Percentiles rank a stretch among this genome's conserved stretches.
These are phyloP conservation scores for Ophidiomyces ophidiicola DNA, from an alignment of 2,329 filamentous ascomycete species.

Conservation along the genomic window DNA sequence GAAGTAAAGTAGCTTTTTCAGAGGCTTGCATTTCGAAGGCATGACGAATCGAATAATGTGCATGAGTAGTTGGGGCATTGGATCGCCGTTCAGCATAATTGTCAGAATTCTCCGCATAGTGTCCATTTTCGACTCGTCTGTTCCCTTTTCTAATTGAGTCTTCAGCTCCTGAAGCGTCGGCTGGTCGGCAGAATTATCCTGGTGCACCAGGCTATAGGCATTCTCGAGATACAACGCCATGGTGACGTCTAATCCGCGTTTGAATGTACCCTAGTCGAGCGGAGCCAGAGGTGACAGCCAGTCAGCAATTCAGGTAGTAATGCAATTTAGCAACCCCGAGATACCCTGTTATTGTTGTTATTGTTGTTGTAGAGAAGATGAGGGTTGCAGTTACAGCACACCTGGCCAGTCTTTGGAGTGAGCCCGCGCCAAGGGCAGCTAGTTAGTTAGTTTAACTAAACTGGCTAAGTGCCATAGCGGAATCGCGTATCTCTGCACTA, in stretches of 20 bases:
- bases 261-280: not conserved
- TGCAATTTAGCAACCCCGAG: no score
- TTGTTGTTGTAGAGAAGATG: no score
- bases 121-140: slow-evolving; percentile 81
- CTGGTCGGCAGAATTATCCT: slow-evolving; percentile 92
- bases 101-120: slow-evolving; percentile 95
- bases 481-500: no score
- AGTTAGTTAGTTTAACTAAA: no score
- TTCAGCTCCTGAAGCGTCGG: slow-evolving; percentile 83
- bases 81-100: slow-evolving; percentile 95
- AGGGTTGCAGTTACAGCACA: no score
- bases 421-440: no score
- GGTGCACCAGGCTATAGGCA: slow-evolving; percentile 91
- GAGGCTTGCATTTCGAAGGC: slow-evolving; percentile 88
- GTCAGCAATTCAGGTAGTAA: no score
- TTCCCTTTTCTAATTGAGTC: slow-evolving; percentile 86
- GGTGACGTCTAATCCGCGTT: slow-evolving; percentile 29
- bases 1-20: slow-evolving; percentile 98
- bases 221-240: slow-evolving; percentile 95
- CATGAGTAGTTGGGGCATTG: slow-evolving; percentile 92
- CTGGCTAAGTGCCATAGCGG: no score
- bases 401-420: no score
- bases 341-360: no score
- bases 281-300: no score
- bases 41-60: slow-evolving; percentile 99